Evolutionary conservation across 805 yeast genomes (phyloP).

Genomic region (Kodamaea restingae): DNA sequence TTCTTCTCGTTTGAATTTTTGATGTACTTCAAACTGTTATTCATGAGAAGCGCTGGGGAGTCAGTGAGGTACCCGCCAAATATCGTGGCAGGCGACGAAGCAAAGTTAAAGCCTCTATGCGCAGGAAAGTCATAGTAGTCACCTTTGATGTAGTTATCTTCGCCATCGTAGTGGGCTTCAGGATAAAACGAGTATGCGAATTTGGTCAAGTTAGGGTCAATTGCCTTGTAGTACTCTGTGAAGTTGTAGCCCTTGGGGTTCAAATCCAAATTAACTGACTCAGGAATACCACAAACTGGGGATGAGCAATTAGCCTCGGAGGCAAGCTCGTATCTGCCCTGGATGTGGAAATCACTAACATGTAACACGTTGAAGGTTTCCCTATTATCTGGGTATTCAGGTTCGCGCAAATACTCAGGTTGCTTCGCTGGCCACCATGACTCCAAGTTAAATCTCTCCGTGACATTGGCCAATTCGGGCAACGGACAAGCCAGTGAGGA

Average conservation of each 20-base stretch:
- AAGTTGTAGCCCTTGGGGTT: constrained; percentile 22
- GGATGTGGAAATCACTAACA: constrained; percentile 62
- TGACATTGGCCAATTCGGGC: constrained; percentile 51
- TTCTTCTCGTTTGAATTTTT: constrained; percentile 30
- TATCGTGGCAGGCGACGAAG: constrained; percentile 51
- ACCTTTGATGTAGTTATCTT: constrained; percentile 26
- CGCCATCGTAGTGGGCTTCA: constrained; percentile 26
- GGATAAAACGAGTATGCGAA: constrained; percentile 27
- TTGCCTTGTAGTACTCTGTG: constrained; percentile 23
- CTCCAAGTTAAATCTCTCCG: constrained; percentile 30
- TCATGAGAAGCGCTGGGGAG: constrained; percentile 58
- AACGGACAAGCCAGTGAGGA: constrained; percentile 41
- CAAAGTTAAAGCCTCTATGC: constrained; percentile 25
- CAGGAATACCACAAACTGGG: constrained; percentile 59
- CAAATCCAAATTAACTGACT: constrained; percentile 34
- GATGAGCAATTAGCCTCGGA: constrained; percentile 55
- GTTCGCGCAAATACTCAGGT: constrained; percentile 22
- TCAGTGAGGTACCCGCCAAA: constrained; percentile 66
- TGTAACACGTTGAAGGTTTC: constrained; percentile 59
- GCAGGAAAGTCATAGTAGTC: constrained; percentile 30
- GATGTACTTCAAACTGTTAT: constrained; percentile 50
- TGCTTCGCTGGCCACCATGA: constrained; percentile 37
- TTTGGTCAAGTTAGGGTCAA: constrained; percentile 12
- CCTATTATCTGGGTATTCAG: constrained; percentile 22
- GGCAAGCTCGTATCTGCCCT: constrained; percentile 51